A percentile compares a stretch with the other conserved stretches of the same genome.
Conservation (phyloP, 2,329 filamentous ascomycete genomes). For the Neopestalotiopsis sp. region DNA sequence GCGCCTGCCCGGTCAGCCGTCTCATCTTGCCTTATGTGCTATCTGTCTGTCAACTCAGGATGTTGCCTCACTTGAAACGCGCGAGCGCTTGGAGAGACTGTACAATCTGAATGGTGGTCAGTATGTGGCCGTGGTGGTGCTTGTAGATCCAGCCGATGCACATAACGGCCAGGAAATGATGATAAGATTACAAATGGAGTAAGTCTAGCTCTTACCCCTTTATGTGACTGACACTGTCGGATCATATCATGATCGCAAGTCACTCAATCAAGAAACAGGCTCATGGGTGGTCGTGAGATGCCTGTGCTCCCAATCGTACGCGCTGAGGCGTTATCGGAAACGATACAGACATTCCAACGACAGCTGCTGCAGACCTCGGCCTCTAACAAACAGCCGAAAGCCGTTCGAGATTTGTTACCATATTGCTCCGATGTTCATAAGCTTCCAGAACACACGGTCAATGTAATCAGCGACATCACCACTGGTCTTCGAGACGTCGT, state of each 20-base stretch:
- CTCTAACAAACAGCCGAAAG: constrained; percentile 21
- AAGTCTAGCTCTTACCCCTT: constrained; percentile 22
- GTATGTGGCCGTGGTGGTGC: constrained; percentile 49
- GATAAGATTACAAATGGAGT: constrained; percentile 51
- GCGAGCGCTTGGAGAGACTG: constrained; percentile 45
- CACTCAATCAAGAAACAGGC: constrained; percentile 32
- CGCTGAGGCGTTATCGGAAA: constrained; percentile 38
- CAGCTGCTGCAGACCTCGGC: constrained; percentile 30
- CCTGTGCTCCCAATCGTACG: constrained; percentile 49
- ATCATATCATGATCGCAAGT: not conserved
- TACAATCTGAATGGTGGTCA: constrained; percentile 44
- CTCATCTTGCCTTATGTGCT: constrained; percentile 37
- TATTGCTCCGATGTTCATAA: constrained; percentile 35
- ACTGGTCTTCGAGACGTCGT: constrained; percentile 36
- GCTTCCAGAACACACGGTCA: constrained; percentile 33
- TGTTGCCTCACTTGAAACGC: constrained; percentile 32
- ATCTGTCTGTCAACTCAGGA: constrained; percentile 47
- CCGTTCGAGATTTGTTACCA: constrained; percentile 36
- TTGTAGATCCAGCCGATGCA: constrained; percentile 41
- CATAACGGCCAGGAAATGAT: constrained; percentile 37
- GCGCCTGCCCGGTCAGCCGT: constrained; percentile 13
- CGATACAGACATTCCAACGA: constrained; percentile 43
- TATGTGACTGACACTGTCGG: not conserved
- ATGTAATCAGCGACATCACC: constrained; percentile 39
- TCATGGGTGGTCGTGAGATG: constrained; percentile 38